These are phyloP conservation scores for Pythium scleroteichum DNA, from an alignment of 352 stramenopile species.

Conservation along the genomic window DNA sequence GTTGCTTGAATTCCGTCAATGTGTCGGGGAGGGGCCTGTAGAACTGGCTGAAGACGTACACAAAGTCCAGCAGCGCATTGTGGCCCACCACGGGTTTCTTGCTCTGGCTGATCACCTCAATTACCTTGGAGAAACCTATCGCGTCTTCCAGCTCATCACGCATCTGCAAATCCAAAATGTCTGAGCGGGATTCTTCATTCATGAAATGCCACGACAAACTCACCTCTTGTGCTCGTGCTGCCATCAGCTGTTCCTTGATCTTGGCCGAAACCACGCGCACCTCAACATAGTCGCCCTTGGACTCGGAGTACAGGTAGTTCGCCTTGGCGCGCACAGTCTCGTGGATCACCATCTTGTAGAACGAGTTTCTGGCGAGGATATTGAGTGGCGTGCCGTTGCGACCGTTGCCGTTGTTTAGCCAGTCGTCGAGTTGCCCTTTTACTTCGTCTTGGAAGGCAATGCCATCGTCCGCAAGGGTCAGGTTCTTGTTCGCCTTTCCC, in stretches of 20 bases:
- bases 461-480: slow-evolving; percentile 52
- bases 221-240: slow-evolving; percentile 41
- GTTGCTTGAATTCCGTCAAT: slow-evolving; percentile 67
- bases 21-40: slow-evolving; percentile 72
- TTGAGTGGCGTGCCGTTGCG: slow-evolving; percentile 59
- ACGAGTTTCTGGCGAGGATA: slow-evolving; percentile 64
- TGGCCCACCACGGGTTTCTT: slow-evolving; percentile 80
- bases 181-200: background rate
- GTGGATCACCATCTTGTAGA: slow-evolving; percentile 75
- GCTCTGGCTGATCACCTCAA: slow-evolving; percentile 67
- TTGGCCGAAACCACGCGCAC: slow-evolving; percentile 65
- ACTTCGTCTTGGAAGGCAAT: slow-evolving; percentile 36
- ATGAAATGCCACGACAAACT: slow-evolving; percentile 2
- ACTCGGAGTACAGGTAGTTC: slow-evolving; percentile 66
- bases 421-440: slow-evolving; percentile 48
- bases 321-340: slow-evolving; percentile 56
- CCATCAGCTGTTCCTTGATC: slow-evolving; percentile 64
- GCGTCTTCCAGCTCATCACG: slow-evolving; percentile 61
- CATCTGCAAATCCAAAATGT: slow-evolving; percentile 31
- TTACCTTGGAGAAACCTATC: slow-evolving; percentile 79
- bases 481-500: slow-evolving; percentile 55
- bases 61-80: slow-evolving; percentile 84
- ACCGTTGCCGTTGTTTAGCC: slow-evolving; percentile 42
- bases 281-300: slow-evolving; percentile 43
- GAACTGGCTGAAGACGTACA: slow-evolving; percentile 86